Conservation (phyloP, 2,329 filamentous ascomycete genomes). For the Coniosporium uncinatum region DNA sequence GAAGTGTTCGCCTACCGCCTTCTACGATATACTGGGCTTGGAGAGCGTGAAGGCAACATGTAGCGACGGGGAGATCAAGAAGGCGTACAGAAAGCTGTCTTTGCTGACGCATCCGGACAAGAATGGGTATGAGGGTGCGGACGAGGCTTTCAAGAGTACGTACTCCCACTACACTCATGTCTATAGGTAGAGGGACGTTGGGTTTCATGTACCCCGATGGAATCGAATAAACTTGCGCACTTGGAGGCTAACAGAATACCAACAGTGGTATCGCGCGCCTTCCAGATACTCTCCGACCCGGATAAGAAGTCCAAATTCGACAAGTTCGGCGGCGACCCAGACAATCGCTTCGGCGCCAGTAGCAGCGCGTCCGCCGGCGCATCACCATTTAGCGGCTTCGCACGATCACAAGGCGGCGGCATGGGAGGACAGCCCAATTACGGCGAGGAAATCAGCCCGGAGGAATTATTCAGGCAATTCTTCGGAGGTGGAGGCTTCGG, state of each 20-base stretch:
- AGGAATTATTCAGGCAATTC: slow-evolving; percentile 96
- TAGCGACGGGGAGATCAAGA: slow-evolving; percentile 87
- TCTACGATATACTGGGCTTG: slow-evolving; percentile 90
- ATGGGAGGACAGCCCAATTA: slow-evolving; percentile 56
- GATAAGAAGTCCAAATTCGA: slow-evolving; percentile 92
- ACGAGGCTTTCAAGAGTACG: slow-evolving; percentile 93
- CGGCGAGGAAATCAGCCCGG: slow-evolving; percentile 90
- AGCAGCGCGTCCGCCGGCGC: slow-evolving; percentile 52
- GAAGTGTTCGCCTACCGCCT: slow-evolving; percentile 77
- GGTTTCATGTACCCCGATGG: too few relatives aligned
- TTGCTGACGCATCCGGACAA: slow-evolving; percentile 97
- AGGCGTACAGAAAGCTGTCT: slow-evolving; percentile 93
- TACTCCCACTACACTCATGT: too few relatives aligned
- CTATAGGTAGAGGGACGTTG: too few relatives aligned
- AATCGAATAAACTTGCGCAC: too few relatives aligned
- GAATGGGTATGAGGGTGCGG: slow-evolving; percentile 92
- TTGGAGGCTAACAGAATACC: neutral
- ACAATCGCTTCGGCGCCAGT: slow-evolving; percentile 71
- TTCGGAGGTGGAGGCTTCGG: slow-evolving; percentile 69
- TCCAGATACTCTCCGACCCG: slow-evolving; percentile 86
- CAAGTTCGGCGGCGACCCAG: slow-evolving; percentile 85
- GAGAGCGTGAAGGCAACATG: slow-evolving; percentile 57
- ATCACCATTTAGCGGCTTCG: slow-evolving; percentile 58
- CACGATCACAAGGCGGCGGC: slow-evolving; percentile 41
- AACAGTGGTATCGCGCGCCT: slow-evolving; percentile 82